phyloP scores from a whole-genome alignment of 257 asterid species.

The Gardenia jasminoides region DNA sequence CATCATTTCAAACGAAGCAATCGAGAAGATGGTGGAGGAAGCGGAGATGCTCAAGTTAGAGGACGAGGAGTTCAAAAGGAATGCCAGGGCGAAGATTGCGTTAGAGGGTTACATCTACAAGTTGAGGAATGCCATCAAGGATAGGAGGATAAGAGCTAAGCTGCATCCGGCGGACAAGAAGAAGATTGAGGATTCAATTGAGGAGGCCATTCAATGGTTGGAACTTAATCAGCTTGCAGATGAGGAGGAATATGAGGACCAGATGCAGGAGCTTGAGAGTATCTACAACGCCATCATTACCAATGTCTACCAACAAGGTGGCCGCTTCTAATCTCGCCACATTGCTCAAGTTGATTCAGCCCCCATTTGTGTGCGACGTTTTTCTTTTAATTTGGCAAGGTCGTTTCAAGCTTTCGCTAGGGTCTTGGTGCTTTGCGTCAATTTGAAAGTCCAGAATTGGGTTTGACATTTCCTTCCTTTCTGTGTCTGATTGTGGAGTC shows the following conservation, averaged over 20 bases:
- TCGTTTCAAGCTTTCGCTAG: too few species aligned
- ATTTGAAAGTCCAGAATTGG: too few species aligned
- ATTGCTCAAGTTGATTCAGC: too few species aligned
- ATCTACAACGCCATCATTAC: background rate
- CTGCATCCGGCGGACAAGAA: background rate
- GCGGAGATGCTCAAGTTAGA: constrained; percentile 4
- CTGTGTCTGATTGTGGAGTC: too few species aligned
- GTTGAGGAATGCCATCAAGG: constrained; percentile 3
- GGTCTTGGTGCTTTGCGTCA: too few species aligned
- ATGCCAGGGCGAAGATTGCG: background rate
- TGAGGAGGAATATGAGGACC: background rate
- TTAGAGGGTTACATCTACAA: constrained; percentile 1
- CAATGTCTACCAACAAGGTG: too few species aligned
- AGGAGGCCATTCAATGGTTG: constrained; percentile 14
- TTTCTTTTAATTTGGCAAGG: too few species aligned
- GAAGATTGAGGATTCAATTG: constrained; percentile 6
- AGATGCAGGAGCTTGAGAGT: constrained; percentile 13
- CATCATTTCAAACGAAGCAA: background rate
- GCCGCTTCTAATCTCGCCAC: too few species aligned
- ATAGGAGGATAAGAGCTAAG: background rate
- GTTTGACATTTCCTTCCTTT: too few species aligned
- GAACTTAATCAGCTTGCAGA: background rate
- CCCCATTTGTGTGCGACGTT: too few species aligned
- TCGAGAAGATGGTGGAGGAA: constrained; percentile 17
- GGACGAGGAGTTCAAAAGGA: constrained; percentile 3